Base-by-base conservation (phyloP, 208 protist genomes). In the Novymonas esmeraldas region DNA sequence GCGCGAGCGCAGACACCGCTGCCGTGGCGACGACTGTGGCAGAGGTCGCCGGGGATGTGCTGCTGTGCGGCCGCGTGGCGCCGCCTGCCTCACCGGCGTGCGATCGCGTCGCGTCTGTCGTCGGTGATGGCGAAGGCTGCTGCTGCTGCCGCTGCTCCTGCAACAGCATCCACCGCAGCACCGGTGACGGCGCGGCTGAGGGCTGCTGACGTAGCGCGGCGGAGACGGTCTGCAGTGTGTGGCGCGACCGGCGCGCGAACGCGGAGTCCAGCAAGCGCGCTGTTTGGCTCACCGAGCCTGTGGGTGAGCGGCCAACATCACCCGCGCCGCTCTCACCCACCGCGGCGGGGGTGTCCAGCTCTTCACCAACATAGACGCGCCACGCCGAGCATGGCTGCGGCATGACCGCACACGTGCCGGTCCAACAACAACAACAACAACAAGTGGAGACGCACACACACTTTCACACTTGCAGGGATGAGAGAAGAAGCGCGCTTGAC, bases 101-200 rank as follows among this genome's bases (percentile, higher is more conserved):
- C n/a, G 10, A 41, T 5, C 7, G 11, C 2, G n/a, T n/a, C 48
- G 49, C 48, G 7, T 26, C 39, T 7, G 7, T 34, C 22, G 34
- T 11, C 22, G 20, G 28, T 55, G 55, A 45, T 34, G 42, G 34
- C 26, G 52, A 33, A 29, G 49, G 9, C 6, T 48, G 48, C 14
- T 49, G 65, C 45, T 62, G 57, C 26, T 72, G 34, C 41, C 54
- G 38, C 28, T 68, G 49, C 39, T 11, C 36, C 11, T 64, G 46
- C 31, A 55, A 54, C 36, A 87, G 66, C 29, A 87, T 38, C 54
- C 69, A 68, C 2, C 76, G 81, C 38, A 87, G 57, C 46, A 87
- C 70, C 14, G 81, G 81, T 16, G 81, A 87, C 22, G 77, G 61
- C 6, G 77, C 77, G 0, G 77, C 54, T 13, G 76, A 82, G 3